Base-by-base conservation (phyloP, 441 rosid species). In the Pelargonium fulgidum region DNA sequence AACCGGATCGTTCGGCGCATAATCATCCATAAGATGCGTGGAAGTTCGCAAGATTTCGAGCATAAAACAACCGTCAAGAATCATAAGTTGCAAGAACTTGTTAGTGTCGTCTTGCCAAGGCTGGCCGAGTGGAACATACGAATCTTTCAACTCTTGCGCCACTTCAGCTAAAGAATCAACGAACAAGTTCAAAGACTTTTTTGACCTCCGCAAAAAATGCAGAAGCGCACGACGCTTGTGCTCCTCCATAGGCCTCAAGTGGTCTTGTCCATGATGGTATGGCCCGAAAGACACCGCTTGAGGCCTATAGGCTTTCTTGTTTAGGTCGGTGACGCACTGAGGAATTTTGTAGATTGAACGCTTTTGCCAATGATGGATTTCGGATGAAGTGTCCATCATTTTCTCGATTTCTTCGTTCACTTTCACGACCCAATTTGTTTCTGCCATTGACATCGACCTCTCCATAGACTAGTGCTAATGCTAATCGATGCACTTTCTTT, bases 11-110 rank as follows among this genome's bases (percentile, higher is more conserved):
- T 52, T 52, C n/a, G 59, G 59, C 7, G 59, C 59, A 6, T 52
- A 52, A 52, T 52, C 59, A 5, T 52, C 59, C n/a, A 52, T 13
- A 17, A 52, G n/a, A 14, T 52, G 59, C 16, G 16, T 16, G 2
- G 59, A 52, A 4, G 59, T 52, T 7, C 59, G n/a, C 59, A 52
- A 52, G 20, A 52, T 52, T 19, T 52, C 59, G n/a, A 52, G 59
- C 59, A 52, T 16, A 19, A 52, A 52, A 13, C 59, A 52, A 7
- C 59, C 59, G 22, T 52, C 59, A 14, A 52, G 20, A 13, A 52
- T 52, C 59, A 52, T 52, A 17, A 52, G 59, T 19, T 52, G 59
- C 59, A 52, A 5, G 20, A 52, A 52, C 59, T 16, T 52, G 16
- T 19, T n/a, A 14, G 22, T 52, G 6, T 3, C 59, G 5, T 52